A percentile compares a stretch with the other conserved stretches of the same genome.
Evolutionary conservation across 1,284 basidiomycete species (phyloP).

Genomic region (Phellinidium pouzarii): DNA sequence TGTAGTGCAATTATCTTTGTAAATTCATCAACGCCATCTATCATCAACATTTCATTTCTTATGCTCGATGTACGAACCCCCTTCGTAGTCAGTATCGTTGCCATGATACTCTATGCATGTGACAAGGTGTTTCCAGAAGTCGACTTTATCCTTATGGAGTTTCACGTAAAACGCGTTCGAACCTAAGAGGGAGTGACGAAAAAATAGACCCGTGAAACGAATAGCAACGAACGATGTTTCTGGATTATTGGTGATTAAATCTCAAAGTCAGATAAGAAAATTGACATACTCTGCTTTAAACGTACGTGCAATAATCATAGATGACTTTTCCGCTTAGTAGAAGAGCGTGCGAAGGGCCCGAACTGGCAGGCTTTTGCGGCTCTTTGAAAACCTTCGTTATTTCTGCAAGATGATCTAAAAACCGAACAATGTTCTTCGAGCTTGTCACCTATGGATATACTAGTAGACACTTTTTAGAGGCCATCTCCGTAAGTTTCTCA

Average conservation of each 20-base stretch:
- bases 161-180: not conserved
- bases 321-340: not conserved
- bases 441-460: no score
- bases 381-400: not conserved
- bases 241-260: no score
- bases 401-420: constrained; percentile 4
- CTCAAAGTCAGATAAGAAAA: no score
- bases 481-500: not conserved
- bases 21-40: no score
- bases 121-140: not conserved
- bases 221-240: constrained; percentile 3
- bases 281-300: no score
- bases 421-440: not conserved
- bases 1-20: no score
- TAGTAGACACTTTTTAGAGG: no score
- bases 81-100: no score
- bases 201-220: constrained; percentile 2
- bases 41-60: no score
- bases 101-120: no score
- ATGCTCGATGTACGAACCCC: no score
- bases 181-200: not conserved
- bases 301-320: constrained; percentile 2
- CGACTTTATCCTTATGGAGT: not conserved
- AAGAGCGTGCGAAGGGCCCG: no score
- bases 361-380: not conserved